Evolutionary conservation across 371 early-diverging fungal genomes (phyloP), one percentile per base, ranked within the genome.

Genomic region (Vairimorpha necatrix): DNA sequence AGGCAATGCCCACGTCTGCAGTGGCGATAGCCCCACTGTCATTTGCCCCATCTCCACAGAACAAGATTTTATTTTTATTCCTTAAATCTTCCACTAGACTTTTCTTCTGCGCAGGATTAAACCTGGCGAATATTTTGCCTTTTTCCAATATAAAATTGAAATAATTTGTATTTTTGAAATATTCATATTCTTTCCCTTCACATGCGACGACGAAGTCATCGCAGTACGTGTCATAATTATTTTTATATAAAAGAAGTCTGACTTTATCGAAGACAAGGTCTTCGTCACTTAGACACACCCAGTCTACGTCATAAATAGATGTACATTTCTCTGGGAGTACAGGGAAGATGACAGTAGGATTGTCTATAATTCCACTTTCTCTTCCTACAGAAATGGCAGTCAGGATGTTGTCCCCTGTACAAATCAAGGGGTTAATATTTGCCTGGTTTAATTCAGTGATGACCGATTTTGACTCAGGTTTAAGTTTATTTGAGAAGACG

Each of bases 1-100:
- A 84, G 18, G 95, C 93, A 18, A 99, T 84, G 0, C 99, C 98
- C 33, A 96, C 93, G 84, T 96, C 95, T 9, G 97, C 96, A 30
- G 91, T 92, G 69, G 92, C 91, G 16, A 99, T 87, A 0, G 99
- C 99, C 24, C 94, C 95, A 86, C 94, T 94, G 84, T 99, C 99
- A 80, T 99, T 99, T 36, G 98, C 96, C 7, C 99, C 99, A 86
- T 99, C 99, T n/a, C 99, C 99, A 85, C 81, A 81, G 65, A 82
- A 86, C 42, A 75, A 70, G 11, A 74, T 77, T 20, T 76, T 71
- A 42, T 53, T 60, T 28, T 38, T 76, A 11, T 74, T 72, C 22
- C 60, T 65, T 6, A 78, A 60, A 72, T 80, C 70, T 67, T 82
- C 78, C 13, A 84, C 80, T 0, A 84, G 77, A 7, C 34, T 47